Evolutionary conservation across 2,329 filamentous ascomycete genomes (phyloP), one percentile per base, ranked within the genome.

Genomic region (Diaporthe destruens): DNA sequence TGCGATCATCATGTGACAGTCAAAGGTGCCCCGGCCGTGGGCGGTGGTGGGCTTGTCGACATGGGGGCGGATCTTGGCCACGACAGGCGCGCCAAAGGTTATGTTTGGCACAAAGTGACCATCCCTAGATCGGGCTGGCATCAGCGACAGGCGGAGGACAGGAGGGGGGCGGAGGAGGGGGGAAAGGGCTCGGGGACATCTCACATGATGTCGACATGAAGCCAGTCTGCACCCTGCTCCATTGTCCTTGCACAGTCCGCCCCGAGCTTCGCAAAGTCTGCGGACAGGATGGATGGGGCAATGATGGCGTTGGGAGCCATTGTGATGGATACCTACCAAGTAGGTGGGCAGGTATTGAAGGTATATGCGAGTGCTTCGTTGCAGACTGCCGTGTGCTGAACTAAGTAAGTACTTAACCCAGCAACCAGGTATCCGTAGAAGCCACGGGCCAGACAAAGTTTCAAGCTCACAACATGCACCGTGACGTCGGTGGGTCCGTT

Each of bases 1-100:
- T 79, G 94, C 91, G 81, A 99, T 97, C 96, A 99, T 99, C 96
- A 99, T 98, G 85, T 99, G 96, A 88, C 96, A 99, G 84, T 99
- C 96, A 82, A 99, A 99, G 18, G 96, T 98, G 75, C 96, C 96
- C 78, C 92, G 93, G 69, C 93, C 95, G 77, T 92, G 87, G 44
- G 88, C 88, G 67, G 88, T 85, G 53, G 87, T 87, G 3, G 95
- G 95, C 77, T 88, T 88, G 72, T 94, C 92, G 78, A 99, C 95
- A 79, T 98, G 93, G 57, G 89, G 87, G 75, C 96, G 91, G 79
- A 99, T 96, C 86, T 96, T 97, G 77, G 94, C 96, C 57, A 99
- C 96, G 49, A 99, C 95, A 6, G 96, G 95, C 25, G 96, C 92
- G 73, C 96, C 96, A 80, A 98, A 98, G 61, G 96, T 98, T 83